Base-by-base conservation (phyloP, 352 stramenopile genomes). In the Globisporangium orthogonon region DNA sequence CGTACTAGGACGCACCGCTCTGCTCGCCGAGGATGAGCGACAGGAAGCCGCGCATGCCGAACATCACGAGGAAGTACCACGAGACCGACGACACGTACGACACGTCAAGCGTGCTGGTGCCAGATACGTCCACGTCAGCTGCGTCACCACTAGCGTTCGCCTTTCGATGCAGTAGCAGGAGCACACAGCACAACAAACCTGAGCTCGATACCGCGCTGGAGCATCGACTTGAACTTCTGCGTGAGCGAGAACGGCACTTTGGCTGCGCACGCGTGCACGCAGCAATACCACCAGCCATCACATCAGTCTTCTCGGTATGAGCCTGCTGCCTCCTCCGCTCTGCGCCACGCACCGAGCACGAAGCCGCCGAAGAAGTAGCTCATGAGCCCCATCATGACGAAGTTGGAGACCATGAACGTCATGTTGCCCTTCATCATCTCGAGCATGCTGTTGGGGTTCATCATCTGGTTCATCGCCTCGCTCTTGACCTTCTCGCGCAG, bases 11-110 rank as follows among this genome's bases (percentile, higher is more conserved):
- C 70, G 45, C 74, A 89, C 85, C 81, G 47, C 69, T 85, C 62
- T 96, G 73, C 53, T 98, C 94, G 47, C 97, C 96, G 52, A 98
- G 89, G 54, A 98, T 95, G 43, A 99, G 82, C 65, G 84, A 89
- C 54, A 99, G 95, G 63, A 99, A 98, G 44, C 89, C 94, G 61
- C 95, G 89, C 62, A 99, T 89, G 64, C 97, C 97, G 67, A 98
- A 99, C 89, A 98, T 99, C 51, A 99, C 94, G 60, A 99, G 84
- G 76, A 99, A 99, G 73, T 99, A 99, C 96, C 96, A 99, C 60
- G 87, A 98, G 18, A 99, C 83, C 52, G 85, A 97, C 30, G 84
- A 98, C 29, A 99, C 97, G 73, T 99, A 99, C 56, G 87, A 98
- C 50, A 98, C 96, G 64, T 99, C 97, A 33, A 99, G 79, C 30